Base-by-base conservation (phyloP, 2,329 filamentous ascomycete genomes). In the Pseudocercospora cruenta region DNA sequence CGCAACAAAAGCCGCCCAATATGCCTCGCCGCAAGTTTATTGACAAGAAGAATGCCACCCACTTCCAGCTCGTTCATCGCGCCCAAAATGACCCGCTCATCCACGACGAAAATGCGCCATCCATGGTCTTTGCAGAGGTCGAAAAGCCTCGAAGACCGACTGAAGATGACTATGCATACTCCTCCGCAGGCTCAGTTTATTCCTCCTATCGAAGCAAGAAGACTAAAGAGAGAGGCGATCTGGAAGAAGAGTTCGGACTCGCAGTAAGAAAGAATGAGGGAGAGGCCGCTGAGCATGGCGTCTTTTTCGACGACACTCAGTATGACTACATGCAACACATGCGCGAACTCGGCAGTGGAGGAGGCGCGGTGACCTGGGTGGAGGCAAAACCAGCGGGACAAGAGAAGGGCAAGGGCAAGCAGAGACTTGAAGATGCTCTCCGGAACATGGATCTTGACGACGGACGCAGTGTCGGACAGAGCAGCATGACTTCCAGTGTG, bases 271-370 rank as follows among this genome's bases (percentile, higher is more conserved):
- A 88, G 64, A 98, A 99, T 78, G 95, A 99, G 80, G 96, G 96
- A 73, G 94, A 99, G 81, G 95, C 96, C 8, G 95, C 96, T 71
- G 92, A 91, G 78, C 88, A 97, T 80, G 95, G 95, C 70, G 88
- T 99, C 70, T 99, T 91, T 84, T 99, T 86, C 79, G 96, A 99
- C 80, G 95, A 99, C 80, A 91, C 92, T 70, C 87, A 92, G 76
- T 99, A 99, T 81, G 95, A 99, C 80, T 99, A 99, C 82, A 99
- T 99, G 95, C 95, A 99, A 80, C 95, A 99, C 80, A 83, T 99
- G 85, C 91, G 93, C 63, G 95, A 98, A 73, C 82, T 99, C 51
- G 92, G 83, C 2, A 76, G 76, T 2, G 81, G 86, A 5, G 80
- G 79, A 4, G 91, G 91, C 12, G 90, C 93, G 63, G 88, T 90